These are phyloP conservation scores for Neurospora crassa DNA, from an alignment of 2,329 filamentous ascomycete genomes.

Conservation along the genomic window DNA sequence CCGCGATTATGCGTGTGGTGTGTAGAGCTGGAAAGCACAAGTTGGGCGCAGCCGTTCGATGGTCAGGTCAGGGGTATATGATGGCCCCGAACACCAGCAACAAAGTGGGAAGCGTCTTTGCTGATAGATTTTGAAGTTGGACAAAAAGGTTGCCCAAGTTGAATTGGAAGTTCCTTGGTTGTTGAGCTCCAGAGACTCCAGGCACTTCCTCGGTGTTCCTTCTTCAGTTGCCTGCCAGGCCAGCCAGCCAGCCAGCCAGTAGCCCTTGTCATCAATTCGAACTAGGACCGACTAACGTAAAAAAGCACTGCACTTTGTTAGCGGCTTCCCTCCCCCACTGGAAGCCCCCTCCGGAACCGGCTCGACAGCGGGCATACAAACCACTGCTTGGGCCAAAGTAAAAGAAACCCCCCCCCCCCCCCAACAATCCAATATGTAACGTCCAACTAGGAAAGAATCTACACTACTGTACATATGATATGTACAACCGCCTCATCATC, in stretches of 20 bases:
- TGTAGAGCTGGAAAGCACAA: background rate
- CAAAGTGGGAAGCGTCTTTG: background rate
- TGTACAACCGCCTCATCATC: background rate
- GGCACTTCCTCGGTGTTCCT: background rate
- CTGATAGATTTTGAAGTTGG: background rate
- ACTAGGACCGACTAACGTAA: background rate
- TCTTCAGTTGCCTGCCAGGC: background rate
- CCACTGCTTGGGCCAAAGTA: background rate
- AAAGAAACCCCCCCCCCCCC: background rate
- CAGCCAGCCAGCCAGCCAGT: too few relatives aligned
- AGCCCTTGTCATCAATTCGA: too few relatives aligned
- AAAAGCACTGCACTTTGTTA: background rate
- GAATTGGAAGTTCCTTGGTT: background rate
- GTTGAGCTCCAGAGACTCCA: background rate
- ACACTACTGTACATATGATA: too few relatives aligned
- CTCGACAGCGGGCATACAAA: too few relatives aligned
- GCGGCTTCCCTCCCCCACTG: background rate
- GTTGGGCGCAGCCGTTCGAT: background rate
- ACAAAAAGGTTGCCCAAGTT: background rate
- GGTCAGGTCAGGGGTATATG: background rate
- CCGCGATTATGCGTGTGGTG: background rate
- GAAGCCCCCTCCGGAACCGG: background rate
- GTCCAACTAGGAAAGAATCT: background rate
- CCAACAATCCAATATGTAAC: background rate
- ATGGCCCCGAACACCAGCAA: background rate